phyloP scores from a whole-genome alignment of 306 rosid genomes.

The Phaseolus lunatus region DNA sequence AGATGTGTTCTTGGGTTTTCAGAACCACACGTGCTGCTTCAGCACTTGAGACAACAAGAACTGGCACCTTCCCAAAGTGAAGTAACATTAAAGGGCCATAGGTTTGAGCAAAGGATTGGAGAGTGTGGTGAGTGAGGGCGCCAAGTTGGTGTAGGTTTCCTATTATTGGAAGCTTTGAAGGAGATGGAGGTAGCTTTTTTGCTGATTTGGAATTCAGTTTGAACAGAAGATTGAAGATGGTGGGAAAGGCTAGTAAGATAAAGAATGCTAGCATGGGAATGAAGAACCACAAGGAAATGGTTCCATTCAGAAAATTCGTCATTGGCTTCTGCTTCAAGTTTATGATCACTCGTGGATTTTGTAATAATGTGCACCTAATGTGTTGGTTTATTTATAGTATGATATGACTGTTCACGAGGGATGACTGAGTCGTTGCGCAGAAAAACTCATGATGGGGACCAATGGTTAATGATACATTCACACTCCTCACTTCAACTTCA shows the following conservation, averaged over 20 bases:
- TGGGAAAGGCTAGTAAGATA: not conserved
- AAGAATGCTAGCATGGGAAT: not conserved
- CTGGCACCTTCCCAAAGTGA: constrained; percentile 27
- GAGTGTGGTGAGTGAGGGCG: not conserved
- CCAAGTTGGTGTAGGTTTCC: constrained; percentile 41
- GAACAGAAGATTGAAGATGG: not conserved
- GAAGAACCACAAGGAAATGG: not conserved
- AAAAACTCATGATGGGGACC: too few relatives aligned
- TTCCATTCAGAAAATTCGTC: not conserved
- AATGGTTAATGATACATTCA: too few relatives aligned
- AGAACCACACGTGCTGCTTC: constrained; percentile 28
- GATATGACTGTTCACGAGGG: too few relatives aligned
- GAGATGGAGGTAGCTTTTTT: not conserved
- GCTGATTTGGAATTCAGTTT: not conserved
- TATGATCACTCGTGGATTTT: not conserved
- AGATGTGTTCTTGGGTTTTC: constrained; percentile 1
- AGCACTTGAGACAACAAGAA: not conserved
- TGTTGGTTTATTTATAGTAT: not conserved
- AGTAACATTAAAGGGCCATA: constrained; percentile 28
- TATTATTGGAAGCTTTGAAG: not conserved
- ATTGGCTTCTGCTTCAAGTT: not conserved
- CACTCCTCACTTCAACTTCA: too few relatives aligned
- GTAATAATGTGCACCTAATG: too few relatives aligned
- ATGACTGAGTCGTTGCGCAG: too few relatives aligned
- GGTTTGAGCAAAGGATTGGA: not conserved